Evolutionary conservation across 495 filamentous ascomycete species (phyloP).

Genomic region (Podospora conica): DNA sequence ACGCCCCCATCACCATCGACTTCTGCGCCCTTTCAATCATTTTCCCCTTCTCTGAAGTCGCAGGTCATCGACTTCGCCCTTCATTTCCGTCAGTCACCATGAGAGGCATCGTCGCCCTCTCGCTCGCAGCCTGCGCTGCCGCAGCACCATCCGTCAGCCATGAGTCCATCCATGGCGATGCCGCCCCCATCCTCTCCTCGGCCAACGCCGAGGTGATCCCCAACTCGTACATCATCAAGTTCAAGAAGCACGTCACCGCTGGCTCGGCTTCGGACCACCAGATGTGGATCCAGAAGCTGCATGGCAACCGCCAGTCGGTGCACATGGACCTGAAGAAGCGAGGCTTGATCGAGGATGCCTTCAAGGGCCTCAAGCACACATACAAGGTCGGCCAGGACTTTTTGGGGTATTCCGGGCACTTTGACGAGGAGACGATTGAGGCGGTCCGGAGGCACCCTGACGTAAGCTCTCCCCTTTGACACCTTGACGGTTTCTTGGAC

Average conservation of each 20-base stretch:
- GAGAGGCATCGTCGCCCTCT: conserved; percentile 65
- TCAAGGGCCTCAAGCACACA: conserved; percentile 87
- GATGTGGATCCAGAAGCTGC: conserved; percentile 85
- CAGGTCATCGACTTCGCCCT: conserved; percentile 37
- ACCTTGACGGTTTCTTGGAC: not conserved
- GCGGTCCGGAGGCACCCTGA: conserved; percentile 92
- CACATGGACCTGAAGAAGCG: conserved; percentile 85
- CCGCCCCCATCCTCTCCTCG: conserved; percentile 83
- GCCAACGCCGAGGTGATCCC: conserved; percentile 66
- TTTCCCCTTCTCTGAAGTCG: conserved; percentile 32
- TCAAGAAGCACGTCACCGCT: conserved; percentile 86
- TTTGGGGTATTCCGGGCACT: conserved; percentile 91
- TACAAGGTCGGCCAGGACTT: conserved; percentile 81
- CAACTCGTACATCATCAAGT: conserved; percentile 94
- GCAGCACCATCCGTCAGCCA: conserved; percentile 69
- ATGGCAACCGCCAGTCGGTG: conserved; percentile 50
- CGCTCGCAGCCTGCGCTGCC: conserved; percentile 59
- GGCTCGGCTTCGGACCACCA: conserved; percentile 68
- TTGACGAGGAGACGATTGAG: conserved; percentile 88
- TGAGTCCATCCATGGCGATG: conserved; percentile 76
- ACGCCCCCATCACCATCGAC: conserved; percentile 21
- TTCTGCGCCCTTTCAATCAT: conserved; percentile 25
- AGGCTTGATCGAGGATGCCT: conserved; percentile 62
- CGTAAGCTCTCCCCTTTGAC: conserved; percentile 57
- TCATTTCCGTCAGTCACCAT: conserved; percentile 52